These are phyloP conservation scores for Cordia subcordata DNA, from an alignment of 257 asterid species.

Conservation along the genomic window DNA sequence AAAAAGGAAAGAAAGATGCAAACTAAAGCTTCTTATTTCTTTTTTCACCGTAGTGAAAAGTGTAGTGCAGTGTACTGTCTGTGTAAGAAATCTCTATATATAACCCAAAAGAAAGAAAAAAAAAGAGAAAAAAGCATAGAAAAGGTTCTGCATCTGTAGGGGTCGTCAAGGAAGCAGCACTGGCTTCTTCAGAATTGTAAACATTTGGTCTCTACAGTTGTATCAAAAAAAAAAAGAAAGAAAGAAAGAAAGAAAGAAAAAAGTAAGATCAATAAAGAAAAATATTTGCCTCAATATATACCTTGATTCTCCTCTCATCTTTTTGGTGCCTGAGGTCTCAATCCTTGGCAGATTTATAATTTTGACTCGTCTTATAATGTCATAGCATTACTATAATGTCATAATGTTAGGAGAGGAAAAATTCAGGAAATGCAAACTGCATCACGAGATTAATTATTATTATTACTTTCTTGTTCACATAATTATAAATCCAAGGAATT, in stretches of 20 bases:
- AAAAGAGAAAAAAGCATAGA: too few species aligned
- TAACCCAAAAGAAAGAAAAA: constrained; percentile 7
- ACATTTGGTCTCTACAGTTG: constrained; percentile 30
- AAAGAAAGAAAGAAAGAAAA: background rate
- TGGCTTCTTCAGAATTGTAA: constrained; percentile 30
- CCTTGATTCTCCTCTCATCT: background rate
- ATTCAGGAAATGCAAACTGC: too few species aligned
- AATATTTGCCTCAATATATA: constrained; percentile 7
- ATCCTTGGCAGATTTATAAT: too few species aligned
- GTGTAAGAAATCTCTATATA: constrained; percentile 27
- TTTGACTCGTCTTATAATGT: too few species aligned
- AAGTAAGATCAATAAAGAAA: too few species aligned
- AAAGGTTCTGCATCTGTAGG: constrained; percentile 22
- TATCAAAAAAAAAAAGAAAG: constrained; percentile 1
- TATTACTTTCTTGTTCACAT: too few species aligned
- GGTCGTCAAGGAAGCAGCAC: constrained; percentile 31
- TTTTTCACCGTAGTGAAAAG: background rate
- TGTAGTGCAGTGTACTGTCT: constrained; percentile 19
- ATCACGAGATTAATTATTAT: too few species aligned
- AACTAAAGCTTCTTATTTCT: constrained; percentile 2
- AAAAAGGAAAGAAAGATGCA: background rate
- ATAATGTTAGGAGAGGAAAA: too few species aligned
- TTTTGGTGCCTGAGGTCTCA: too few species aligned
- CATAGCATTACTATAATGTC: too few species aligned
- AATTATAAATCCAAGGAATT: too few species aligned